These are phyloP conservation scores for Fonsecaea pugnacius DNA, from an alignment of 2,329 filamentous ascomycete genomes.

Conservation along the genomic window DNA sequence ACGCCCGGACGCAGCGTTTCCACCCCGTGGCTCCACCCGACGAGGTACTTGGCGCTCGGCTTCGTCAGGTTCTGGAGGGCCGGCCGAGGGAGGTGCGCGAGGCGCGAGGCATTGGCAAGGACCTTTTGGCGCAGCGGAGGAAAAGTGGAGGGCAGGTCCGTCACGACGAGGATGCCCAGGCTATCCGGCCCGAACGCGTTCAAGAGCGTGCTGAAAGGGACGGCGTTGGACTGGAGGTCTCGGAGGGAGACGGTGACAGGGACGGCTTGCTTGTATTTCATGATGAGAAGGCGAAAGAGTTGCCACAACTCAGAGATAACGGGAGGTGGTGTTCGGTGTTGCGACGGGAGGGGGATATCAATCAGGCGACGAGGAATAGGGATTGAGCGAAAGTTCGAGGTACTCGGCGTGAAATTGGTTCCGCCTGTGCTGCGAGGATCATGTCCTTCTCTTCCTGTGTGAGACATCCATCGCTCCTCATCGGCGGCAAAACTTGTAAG, in stretches of 20 bases:
- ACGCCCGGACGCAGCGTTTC: constrained; percentile 65
- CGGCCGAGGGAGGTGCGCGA: constrained; percentile 74
- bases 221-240: constrained; percentile 36
- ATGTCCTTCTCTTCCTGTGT: background rate
- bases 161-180: constrained; percentile 90
- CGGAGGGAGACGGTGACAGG: constrained; percentile 35
- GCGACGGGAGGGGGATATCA: background rate
- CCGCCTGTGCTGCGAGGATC: background rate
- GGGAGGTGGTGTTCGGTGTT: background rate
- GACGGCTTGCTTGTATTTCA: constrained; percentile 29
- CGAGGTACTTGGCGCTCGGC: constrained; percentile 60
- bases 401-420: background rate
- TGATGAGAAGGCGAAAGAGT: background rate
- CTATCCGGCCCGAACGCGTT: constrained; percentile 88
- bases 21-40: constrained; percentile 68
- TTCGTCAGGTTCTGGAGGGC: constrained; percentile 63
- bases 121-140: constrained; percentile 71
- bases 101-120: constrained; percentile 84
- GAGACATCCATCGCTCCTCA: background rate
- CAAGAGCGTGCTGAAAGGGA: constrained; percentile 51
- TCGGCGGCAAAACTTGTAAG: background rate
- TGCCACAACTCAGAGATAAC: background rate
- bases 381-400: background rate
- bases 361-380: background rate
- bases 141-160: constrained; percentile 77